Conservation (phyloP, 768 basidiomycete genomes). For the Suillus americanus region DNA sequence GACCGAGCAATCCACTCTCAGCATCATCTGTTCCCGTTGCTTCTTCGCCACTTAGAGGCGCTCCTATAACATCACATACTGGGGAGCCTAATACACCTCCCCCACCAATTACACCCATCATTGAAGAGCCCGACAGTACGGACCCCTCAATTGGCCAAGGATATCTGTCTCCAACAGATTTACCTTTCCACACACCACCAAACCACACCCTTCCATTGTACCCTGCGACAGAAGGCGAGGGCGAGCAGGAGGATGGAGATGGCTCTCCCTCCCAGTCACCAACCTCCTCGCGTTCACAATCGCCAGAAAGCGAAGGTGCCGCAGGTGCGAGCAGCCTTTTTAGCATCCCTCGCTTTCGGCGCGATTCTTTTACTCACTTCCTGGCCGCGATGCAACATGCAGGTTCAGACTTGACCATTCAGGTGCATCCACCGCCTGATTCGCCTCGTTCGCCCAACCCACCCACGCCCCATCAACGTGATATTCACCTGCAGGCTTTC, state of each 20-base stretch:
- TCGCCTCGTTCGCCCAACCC: constrained; percentile 78
- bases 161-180: constrained; percentile 64
- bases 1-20: constrained; percentile 44
- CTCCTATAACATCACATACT: constrained; percentile 41
- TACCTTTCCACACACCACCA: constrained; percentile 57
- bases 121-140: constrained; percentile 56
- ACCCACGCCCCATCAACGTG: constrained; percentile 80
- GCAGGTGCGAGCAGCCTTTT: constrained; percentile 86
- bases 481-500: constrained; percentile 78
- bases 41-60: constrained; percentile 67
- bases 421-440: constrained; percentile 77
- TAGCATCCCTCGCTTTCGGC: constrained; percentile 68
- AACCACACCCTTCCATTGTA: constrained; percentile 49
- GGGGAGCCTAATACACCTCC: constrained; percentile 52
- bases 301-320: constrained; percentile 49
- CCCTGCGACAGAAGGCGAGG: constrained; percentile 23
- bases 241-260: constrained; percentile 24
- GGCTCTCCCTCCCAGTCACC: constrained; percentile 20
- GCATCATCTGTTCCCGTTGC: constrained; percentile 39
- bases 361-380: constrained; percentile 67
- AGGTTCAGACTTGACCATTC: constrained; percentile 67
- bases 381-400: constrained; percentile 54
- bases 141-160: constrained; percentile 50
- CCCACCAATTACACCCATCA: constrained; percentile 78
- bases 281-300: constrained; percentile 54